A percentile compares a stretch with the other conserved stretches of the same genome.
Evolutionary conservation across 1,139 yeast species (phyloP).

Genomic region (Kodamaea derodonti): DNA sequence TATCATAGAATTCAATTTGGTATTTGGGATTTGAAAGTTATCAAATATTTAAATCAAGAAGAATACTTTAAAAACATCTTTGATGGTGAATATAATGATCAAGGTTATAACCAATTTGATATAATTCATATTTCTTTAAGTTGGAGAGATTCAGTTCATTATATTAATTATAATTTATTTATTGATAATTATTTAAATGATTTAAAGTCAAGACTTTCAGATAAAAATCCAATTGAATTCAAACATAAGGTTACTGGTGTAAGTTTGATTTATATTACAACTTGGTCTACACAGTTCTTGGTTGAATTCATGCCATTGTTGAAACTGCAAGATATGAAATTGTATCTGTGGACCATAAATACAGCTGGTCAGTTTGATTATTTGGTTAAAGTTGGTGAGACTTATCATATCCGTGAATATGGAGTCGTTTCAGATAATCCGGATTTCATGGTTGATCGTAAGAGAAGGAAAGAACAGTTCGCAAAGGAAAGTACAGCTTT

Average conservation of each 20-base stretch:
- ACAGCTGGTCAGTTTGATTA: conserved; percentile 45
- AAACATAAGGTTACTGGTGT: conserved; percentile 35
- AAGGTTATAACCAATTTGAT: conserved; percentile 29
- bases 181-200: conserved; percentile 21
- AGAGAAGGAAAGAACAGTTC: conserved; percentile 8
- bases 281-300: conserved; percentile 38
- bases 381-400: conserved; percentile 25
- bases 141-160: conserved; percentile 34
- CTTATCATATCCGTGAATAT: conserved; percentile 27
- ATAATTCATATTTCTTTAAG: conserved; percentile 33
- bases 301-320: conserved; percentile 36
- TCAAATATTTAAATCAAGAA: conserved; percentile 48
- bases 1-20: conserved; percentile 67
- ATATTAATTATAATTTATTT: conserved; percentile 35
- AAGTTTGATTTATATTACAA: conserved; percentile 35
- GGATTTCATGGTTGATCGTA: conserved; percentile 27
- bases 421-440: conserved; percentile 68
- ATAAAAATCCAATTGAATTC: conserved; percentile 13
- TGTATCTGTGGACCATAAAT: conserved; percentile 86
- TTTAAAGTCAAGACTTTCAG: conserved; percentile 5
- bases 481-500: conserved; percentile 6
- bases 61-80: conserved; percentile 28
- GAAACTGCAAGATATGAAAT: conserved; percentile 41
- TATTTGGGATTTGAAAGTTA: conserved; percentile 68
- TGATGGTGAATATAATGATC: conserved; percentile 10